Percentiles rank a stretch among this genome's conserved stretches.
Conservation (phyloP, 495 filamentous ascomycete genomes). For the Melanomma pulvis-pyrius region DNA sequence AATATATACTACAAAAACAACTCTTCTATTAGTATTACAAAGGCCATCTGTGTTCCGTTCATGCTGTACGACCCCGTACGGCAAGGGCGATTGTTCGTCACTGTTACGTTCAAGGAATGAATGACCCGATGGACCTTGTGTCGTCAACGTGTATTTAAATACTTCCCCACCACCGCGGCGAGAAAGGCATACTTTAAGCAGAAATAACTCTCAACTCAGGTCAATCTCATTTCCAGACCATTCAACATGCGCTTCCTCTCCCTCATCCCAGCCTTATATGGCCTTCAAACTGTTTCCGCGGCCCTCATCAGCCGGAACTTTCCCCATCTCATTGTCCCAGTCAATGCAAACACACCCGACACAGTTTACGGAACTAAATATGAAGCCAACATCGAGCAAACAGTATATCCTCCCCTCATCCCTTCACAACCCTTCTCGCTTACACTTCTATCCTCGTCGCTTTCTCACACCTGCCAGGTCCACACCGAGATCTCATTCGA, state of each 20-base stretch:
- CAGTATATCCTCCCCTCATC: neutral
- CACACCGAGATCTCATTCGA: constrained; percentile 34
- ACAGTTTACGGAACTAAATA: constrained; percentile 15
- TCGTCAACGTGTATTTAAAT: neutral
- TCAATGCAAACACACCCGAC: constrained; percentile 15
- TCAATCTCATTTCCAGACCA: neutral
- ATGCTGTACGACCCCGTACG: neutral
- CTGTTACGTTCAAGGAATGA: neutral
- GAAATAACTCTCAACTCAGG: neutral
- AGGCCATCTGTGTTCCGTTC: neutral
- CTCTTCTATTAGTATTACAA: neutral
- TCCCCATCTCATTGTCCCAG: constrained; percentile 32
- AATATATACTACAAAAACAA: neutral
- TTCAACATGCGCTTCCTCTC: constrained; percentile 23
- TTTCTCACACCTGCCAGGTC: constrained; percentile 7
- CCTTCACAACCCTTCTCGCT: neutral
- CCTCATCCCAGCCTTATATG: constrained; percentile 18
- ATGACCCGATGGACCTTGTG: neutral
- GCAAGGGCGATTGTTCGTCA: neutral
- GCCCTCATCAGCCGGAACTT: constrained; percentile 13
- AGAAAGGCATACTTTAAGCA: neutral
- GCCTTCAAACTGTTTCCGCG: neutral
- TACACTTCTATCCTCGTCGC: neutral
- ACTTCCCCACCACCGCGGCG: neutral
- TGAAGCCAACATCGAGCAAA: constrained; percentile 5